These are phyloP conservation scores for Termitomyces sp. DNA, from an alignment of 768 basidiomycete genomes.

Conservation along the genomic window DNA sequence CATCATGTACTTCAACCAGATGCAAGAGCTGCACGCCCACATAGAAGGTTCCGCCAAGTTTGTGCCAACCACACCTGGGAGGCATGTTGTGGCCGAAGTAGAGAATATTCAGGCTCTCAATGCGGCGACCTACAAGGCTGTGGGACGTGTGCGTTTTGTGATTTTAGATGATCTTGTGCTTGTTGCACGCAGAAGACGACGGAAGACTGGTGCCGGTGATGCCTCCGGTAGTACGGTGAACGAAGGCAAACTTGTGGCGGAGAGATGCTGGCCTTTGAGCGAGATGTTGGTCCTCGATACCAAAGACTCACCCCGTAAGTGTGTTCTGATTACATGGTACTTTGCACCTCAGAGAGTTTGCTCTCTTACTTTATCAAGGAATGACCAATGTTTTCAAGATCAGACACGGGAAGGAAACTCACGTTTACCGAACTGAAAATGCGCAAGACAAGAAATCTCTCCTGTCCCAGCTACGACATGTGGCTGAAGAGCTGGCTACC, in stretches of 20 bases:
- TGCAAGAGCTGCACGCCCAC: slow-evolving; percentile 84
- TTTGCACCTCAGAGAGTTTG: not conserved
- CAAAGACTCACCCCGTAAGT: slow-evolving; percentile 87
- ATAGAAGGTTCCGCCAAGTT: slow-evolving; percentile 97
- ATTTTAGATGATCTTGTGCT: slow-evolving; percentile 89
- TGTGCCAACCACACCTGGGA: slow-evolving; percentile 84
- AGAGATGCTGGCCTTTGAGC: slow-evolving; percentile 88
- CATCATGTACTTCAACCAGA: slow-evolving; percentile 91
- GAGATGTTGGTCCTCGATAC: slow-evolving; percentile 96
- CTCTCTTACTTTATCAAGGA: slow-evolving; percentile 28
- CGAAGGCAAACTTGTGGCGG: slow-evolving; percentile 84
- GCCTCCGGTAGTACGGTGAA: slow-evolving; percentile 38
- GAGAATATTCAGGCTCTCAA: slow-evolving; percentile 83
- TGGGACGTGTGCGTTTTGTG: slow-evolving; percentile 85
- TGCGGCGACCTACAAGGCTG: slow-evolving; percentile 91
- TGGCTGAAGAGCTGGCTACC: slow-evolving; percentile 86
- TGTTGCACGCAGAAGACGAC: slow-evolving; percentile 74
- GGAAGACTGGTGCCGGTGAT: slow-evolving; percentile 47
- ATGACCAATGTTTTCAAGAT: slow-evolving; percentile 99
- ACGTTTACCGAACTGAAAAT: slow-evolving; percentile 87
- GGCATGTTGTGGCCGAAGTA: slow-evolving; percentile 87
- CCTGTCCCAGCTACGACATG: slow-evolving; percentile 82
- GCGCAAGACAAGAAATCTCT: slow-evolving; percentile 83
- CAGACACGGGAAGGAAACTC: slow-evolving; percentile 87
- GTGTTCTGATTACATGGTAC: not conserved